Percentiles rank a stretch among this genome's conserved stretches.
Evolutionary conservation across 108 stramenopile species (phyloP).

Genomic region (Nitzschia inconspicua): DNA sequence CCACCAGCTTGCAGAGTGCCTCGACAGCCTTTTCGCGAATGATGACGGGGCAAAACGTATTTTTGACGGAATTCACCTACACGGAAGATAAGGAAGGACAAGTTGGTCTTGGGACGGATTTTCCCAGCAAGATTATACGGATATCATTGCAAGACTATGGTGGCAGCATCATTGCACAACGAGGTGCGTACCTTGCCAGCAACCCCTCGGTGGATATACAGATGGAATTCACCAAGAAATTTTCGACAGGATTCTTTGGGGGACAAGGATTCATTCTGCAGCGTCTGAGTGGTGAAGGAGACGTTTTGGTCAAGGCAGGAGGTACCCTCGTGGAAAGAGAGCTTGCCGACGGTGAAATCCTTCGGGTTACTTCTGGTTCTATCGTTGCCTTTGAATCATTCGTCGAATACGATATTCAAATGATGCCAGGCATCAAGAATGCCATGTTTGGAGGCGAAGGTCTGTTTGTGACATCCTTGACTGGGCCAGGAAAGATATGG

Average conservation of each 20-base stretch:
- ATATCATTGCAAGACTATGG: constrained; percentile 68
- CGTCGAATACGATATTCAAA: constrained; percentile 79
- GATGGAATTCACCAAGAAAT: constrained; percentile 74
- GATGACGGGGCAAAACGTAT: constrained; percentile 86
- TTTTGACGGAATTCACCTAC: constrained; percentile 82
- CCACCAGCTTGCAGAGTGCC: constrained; percentile 31
- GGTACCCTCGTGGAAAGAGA: constrained; percentile 61
- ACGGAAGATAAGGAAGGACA: constrained; percentile 14
- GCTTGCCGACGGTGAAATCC: constrained; percentile 68
- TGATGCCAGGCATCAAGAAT: constrained; percentile 81
- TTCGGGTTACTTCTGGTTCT: constrained; percentile 77
- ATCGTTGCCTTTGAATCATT: constrained; percentile 76
- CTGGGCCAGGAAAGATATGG: constrained; percentile 74
- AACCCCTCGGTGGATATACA: constrained; percentile 72
- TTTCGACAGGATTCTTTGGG: constrained; percentile 84
- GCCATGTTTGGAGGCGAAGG: constrained; percentile 90
- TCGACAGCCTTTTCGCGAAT: constrained; percentile 41
- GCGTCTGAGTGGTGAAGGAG: constrained; percentile 67
- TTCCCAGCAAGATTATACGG: constrained; percentile 82
- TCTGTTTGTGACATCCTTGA: constrained; percentile 79
- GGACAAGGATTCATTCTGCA: constrained; percentile 92
- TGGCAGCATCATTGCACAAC: constrained; percentile 68
- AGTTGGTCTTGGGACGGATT: constrained; percentile 57
- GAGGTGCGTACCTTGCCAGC: constrained; percentile 82
- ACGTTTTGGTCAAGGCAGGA: constrained; percentile 84